These are phyloP conservation scores for Teratosphaeriaceae sp. DNA, from an alignment of 2,329 filamentous ascomycete genomes.

Conservation along the genomic window DNA sequence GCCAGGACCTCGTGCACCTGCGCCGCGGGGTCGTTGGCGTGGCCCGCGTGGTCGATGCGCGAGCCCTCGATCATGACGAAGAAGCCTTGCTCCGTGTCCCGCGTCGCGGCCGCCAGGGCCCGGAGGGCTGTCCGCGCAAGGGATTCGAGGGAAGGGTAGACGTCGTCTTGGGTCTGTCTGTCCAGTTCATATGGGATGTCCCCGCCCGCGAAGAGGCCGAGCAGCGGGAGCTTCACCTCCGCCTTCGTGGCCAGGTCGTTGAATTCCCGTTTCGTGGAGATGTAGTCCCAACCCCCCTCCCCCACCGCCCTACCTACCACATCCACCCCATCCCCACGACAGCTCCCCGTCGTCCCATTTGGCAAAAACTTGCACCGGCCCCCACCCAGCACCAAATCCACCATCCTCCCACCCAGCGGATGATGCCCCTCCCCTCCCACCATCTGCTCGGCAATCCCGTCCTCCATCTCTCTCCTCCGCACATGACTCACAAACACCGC, in stretches of 20 bases:
- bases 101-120: constrained; percentile 73
- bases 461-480: constrained; percentile 70
- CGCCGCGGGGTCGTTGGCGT: constrained; percentile 50
- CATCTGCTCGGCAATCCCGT: constrained; percentile 88
- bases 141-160: constrained; percentile 84
- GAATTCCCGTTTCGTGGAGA: constrained; percentile 66
- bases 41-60: constrained; percentile 88
- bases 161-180: constrained; percentile 66
- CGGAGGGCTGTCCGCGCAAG: constrained; percentile 80
- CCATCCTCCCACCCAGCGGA: constrained; percentile 74
- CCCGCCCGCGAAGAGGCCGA: constrained; percentile 74
- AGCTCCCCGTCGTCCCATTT: constrained; percentile 74
- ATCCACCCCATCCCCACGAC: constrained; percentile 71
- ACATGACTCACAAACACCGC: constrained; percentile 93
- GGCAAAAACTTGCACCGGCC: constrained; percentile 89
- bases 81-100: constrained; percentile 77
- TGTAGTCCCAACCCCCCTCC: constrained; percentile 69
- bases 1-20: constrained; percentile 80
- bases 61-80: constrained; percentile 99
- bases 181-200: constrained; percentile 96
- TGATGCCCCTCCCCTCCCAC: constrained; percentile 73
- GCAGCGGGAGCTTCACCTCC: constrained; percentile 69
- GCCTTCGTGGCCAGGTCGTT: constrained; percentile 61
- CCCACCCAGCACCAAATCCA: constrained; percentile 89
- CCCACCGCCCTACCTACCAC: constrained; percentile 69